A percentile compares a stretch with the other conserved stretches of the same genome.
These are phyloP conservation scores for Macroventuria anomochaeta DNA, from an alignment of 2,329 filamentous ascomycete genomes.

Conservation along the genomic window DNA sequence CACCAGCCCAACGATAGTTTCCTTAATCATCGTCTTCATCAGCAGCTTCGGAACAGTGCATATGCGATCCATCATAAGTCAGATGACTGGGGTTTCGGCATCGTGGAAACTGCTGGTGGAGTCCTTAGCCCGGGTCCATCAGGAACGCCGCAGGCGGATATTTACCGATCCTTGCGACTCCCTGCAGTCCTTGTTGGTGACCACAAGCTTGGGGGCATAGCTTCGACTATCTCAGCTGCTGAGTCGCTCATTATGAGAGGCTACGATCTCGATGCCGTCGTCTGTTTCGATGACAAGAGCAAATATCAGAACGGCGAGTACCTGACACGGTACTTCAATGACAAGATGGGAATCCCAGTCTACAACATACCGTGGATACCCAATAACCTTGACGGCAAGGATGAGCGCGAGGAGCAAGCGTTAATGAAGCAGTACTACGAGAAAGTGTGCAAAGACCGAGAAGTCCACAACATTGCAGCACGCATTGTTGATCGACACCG, in stretches of 20 bases:
- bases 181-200: constrained; percentile 79
- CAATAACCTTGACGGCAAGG: constrained; percentile 37
- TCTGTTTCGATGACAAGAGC: constrained; percentile 70
- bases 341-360: constrained; percentile 62
- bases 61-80: not conserved
- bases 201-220: constrained; percentile 78
- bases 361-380: constrained; percentile 67
- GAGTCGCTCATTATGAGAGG: constrained; percentile 80
- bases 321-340: constrained; percentile 68
- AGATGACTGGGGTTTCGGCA: constrained; percentile 49
- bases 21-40: constrained; percentile 28
- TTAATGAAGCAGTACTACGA: constrained; percentile 71
- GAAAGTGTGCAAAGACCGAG: constrained; percentile 42
- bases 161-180: constrained; percentile 75
- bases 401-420: constrained; percentile 56
- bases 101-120: constrained; percentile 83
- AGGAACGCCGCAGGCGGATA: constrained; percentile 76
- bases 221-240: constrained; percentile 78
- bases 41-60: constrained; percentile 25
- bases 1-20: constrained; percentile 33
- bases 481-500: constrained; percentile 62
- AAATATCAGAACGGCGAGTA: constrained; percentile 73
- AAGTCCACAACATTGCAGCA: constrained; percentile 57
- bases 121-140: constrained; percentile 81
- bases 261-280: constrained; percentile 74